phyloP scores from a whole-genome alignment of 371 early-diverging fungal genomes.

The Apophysomyces ossiformis region DNA sequence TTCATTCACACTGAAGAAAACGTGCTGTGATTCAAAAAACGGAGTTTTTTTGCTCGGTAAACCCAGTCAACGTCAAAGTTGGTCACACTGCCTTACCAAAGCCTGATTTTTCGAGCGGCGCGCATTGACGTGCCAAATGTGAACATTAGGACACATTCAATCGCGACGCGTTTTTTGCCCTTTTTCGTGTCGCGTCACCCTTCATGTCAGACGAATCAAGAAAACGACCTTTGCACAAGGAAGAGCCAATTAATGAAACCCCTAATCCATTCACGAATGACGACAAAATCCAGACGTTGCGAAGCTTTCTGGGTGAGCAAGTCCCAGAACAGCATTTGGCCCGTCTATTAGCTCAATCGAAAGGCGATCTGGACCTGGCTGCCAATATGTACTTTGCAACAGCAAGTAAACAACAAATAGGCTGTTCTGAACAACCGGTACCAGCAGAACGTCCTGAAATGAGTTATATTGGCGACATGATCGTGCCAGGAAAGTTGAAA shows the following conservation, averaged over 20 bases:
- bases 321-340: conserved; percentile 8
- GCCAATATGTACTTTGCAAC: conserved; percentile 16
- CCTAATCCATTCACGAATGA: neutral
- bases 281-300: conserved; percentile 11
- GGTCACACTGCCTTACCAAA: too few species aligned
- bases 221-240: neutral
- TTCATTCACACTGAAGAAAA: neutral
- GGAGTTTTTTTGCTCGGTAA: neutral
- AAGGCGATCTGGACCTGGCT: conserved; percentile 21
- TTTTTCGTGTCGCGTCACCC: neutral
- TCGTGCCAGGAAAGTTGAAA: conserved; percentile 30
- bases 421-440: neutral
- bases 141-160: neutral
- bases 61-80: neutral
- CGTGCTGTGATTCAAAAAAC: conserved; percentile 2
- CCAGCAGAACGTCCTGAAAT: neutral
- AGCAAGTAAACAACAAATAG: neutral
- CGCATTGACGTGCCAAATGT: too few species aligned
- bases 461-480: conserved; percentile 45
- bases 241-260: neutral
- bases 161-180: neutral
- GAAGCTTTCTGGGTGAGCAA: conserved; percentile 14
- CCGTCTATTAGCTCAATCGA: conserved; percentile 8
- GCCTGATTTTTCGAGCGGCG: too few species aligned
- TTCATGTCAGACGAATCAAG: neutral